A percentile compares a stretch with the other conserved stretches of the same genome.
phyloP scores from a whole-genome alignment of 2,329 filamentous ascomycete genomes.

The Didymella pomorum region DNA sequence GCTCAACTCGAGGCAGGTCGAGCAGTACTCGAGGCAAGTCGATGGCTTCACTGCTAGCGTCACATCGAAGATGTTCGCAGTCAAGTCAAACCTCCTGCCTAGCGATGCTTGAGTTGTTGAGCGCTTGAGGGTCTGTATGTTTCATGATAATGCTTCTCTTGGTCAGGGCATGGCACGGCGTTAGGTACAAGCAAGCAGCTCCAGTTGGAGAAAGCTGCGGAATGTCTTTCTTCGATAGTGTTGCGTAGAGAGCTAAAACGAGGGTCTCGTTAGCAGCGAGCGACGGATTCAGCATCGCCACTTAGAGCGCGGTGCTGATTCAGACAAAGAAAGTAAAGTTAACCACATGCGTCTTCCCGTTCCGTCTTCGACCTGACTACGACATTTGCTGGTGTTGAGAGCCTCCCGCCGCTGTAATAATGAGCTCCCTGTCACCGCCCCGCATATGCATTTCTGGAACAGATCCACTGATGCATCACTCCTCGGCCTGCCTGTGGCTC shows the following conservation, averaged over 20 bases:
- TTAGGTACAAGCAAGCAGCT: slow-evolving; percentile 41
- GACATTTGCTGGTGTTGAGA: slow-evolving; percentile 9
- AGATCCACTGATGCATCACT: slow-evolving; percentile 17
- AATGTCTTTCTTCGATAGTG: slow-evolving; percentile 29
- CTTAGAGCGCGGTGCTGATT: slow-evolving; percentile 26
- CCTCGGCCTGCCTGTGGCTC: slow-evolving; percentile 14
- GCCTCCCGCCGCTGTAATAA: slow-evolving; percentile 18
- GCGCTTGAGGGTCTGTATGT: slow-evolving; percentile 28
- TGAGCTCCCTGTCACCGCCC: slow-evolving; percentile 14
- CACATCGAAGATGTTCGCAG: slow-evolving; percentile 97
- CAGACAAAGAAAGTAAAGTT: slow-evolving; percentile 36
- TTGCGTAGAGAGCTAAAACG: slow-evolving; percentile 16
- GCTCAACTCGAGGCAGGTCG: slow-evolving; percentile 93
- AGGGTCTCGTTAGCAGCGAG: slow-evolving; percentile 28
- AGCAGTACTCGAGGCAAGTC: slow-evolving; percentile 97
- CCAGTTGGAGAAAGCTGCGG: slow-evolving; percentile 29
- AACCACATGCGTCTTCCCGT: slow-evolving; percentile 22
- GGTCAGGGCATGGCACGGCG: slow-evolving; percentile 51
- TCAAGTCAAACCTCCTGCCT: slow-evolving; percentile 73
- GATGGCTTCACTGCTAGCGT: slow-evolving; percentile 94
- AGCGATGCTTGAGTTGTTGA: slow-evolving; percentile 53
- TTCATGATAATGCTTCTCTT: slow-evolving; percentile 46
- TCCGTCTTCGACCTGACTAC: slow-evolving; percentile 13
- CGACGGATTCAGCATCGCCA: slow-evolving; percentile 26
- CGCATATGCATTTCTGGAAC: slow-evolving; percentile 16